A percentile compares a stretch with the other conserved stretches of the same genome.
Evolutionary conservation across 208 protist species (phyloP).

Genomic region (Spongospora subterranea): DNA sequence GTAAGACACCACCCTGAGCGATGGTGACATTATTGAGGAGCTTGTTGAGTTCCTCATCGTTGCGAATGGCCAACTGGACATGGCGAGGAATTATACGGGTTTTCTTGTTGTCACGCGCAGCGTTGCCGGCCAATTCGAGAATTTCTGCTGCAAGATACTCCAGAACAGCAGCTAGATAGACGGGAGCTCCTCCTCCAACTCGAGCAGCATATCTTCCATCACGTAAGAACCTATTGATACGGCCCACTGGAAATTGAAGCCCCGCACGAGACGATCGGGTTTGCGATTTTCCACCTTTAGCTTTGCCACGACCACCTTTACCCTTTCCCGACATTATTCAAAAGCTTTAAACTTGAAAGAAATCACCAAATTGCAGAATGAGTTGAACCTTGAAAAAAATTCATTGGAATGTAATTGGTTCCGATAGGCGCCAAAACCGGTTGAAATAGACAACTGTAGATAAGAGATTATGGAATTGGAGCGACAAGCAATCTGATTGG

Average conservation of each 20-base stretch:
- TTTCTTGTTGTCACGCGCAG: constrained; percentile 86
- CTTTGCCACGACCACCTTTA: constrained; percentile 57
- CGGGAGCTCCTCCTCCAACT: constrained; percentile 93
- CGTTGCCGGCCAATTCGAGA: constrained; percentile 92
- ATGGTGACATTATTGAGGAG: constrained; percentile 88
- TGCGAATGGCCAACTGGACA: constrained; percentile 87
- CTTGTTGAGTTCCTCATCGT: constrained; percentile 92
- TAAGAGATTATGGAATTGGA: too few species aligned
- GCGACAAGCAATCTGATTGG: background rate
- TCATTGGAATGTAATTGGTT: too few species aligned
- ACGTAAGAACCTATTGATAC: constrained; percentile 92
- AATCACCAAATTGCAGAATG: background rate
- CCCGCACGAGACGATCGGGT: constrained; percentile 90
- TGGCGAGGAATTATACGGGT: constrained; percentile 88
- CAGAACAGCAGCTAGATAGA: constrained; percentile 97
- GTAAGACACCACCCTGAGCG: constrained; percentile 88
- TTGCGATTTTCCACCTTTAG: constrained; percentile 51
- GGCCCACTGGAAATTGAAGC: constrained; percentile 98
- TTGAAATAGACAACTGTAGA: too few species aligned
- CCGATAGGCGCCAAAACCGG: too few species aligned
- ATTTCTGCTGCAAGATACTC: constrained; percentile 96
- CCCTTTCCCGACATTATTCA: constrained; percentile 55
- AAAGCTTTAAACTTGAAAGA: background rate
- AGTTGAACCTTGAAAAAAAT: background rate
- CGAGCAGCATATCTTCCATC: constrained; percentile 93